A percentile compares a stretch with the other conserved stretches of the same genome.
phyloP scores from a whole-genome alignment of 225 moss, liverwort and hornwort species.

The Thuidium tamariscinum region DNA sequence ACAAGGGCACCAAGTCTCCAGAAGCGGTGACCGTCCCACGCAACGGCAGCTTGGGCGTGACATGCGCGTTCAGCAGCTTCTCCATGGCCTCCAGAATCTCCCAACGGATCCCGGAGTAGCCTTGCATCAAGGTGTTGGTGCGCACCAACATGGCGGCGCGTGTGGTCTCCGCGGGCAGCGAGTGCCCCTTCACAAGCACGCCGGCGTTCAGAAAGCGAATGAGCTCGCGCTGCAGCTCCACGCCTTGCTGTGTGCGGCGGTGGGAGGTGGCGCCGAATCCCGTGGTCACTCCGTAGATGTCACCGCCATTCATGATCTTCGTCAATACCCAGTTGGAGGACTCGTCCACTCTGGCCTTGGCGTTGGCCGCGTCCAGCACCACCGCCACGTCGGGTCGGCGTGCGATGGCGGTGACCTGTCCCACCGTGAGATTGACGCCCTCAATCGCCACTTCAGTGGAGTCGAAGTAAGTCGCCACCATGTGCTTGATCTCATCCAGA shows the following conservation, averaged over 20 bases:
- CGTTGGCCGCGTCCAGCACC: not conserved
- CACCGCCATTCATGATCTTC: not conserved
- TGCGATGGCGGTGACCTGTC: too few species aligned
- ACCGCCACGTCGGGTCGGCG: not conserved
- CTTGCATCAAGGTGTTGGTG: slow-evolving; percentile 28
- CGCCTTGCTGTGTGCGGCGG: slow-evolving; percentile 14
- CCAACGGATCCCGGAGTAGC: slow-evolving; percentile 36
- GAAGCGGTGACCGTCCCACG: slow-evolving; percentile 35
- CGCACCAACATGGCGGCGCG: slow-evolving; percentile 26
- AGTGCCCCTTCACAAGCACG: not conserved
- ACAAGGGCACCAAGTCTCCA: slow-evolving; percentile 27
- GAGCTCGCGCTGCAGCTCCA: slow-evolving; percentile 19
- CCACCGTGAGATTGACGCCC: too few species aligned
- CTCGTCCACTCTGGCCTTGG: not conserved
- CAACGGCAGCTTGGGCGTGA: slow-evolving; percentile 35
- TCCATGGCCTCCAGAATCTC: slow-evolving; percentile 19
- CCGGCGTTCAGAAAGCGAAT: slow-evolving; percentile 1
- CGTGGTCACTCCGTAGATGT: not conserved
- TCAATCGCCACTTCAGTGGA: too few species aligned
- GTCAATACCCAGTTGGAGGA: too few species aligned
- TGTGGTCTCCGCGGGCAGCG: not conserved
- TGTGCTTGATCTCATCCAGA: too few species aligned
- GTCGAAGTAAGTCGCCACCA: too few species aligned
- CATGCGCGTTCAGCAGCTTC: slow-evolving; percentile 33
- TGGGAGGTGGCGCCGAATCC: slow-evolving; percentile 13